Evolutionary conservation across 2,329 filamentous ascomycete genomes (phyloP), one percentile per base, ranked within the genome.

Genomic region (Spiromastix sp.): DNA sequence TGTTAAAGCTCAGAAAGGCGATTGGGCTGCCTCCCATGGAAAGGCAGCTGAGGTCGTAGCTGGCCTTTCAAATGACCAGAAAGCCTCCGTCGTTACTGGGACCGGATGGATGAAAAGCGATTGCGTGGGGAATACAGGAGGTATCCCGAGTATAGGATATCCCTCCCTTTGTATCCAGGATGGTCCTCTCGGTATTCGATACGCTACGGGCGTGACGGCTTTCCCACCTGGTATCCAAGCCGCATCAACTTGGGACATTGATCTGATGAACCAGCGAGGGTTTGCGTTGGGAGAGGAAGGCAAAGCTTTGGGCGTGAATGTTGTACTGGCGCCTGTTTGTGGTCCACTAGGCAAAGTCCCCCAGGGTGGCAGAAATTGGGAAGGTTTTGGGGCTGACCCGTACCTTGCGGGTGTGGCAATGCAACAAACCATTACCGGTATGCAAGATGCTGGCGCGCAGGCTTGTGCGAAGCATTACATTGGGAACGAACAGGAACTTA

Each of bases 171-270:
- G 51, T 35, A 40, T 54, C 7, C 51, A 54, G 16, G 49, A 54
- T 21, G 46, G 44, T 0, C 50, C 49, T 4, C 32, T 51, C 28
- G 80, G 81, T 15, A 65, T 87, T 13, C 71, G 79, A 6, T 69
- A 71, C 8, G 74, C 76, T 3, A 78, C 83, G 44, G 74, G 80
- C 41, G 71, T 77, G 29, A 84, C 79, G 1, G 79, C 74, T 0
- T 87, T 86, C 45, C 79, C 81, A 1, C 71, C 79, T 10, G 81
- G 81, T 25, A 80, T 86, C 43, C 83, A 78, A 0, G 72, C 69
- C 1, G 81, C 78, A 11, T 77, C 79, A 2, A 54, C 53, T 4
- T 79, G 74, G 74, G 71, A 77, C 38, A 59, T 55, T 30, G 63
- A 68, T 4, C 46, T 77, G 40, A 67, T 72, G 0, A 70, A 74